Base-by-base conservation (phyloP, 2,329 filamentous ascomycete species). In the Colletotrichum euphorbiae region DNA sequence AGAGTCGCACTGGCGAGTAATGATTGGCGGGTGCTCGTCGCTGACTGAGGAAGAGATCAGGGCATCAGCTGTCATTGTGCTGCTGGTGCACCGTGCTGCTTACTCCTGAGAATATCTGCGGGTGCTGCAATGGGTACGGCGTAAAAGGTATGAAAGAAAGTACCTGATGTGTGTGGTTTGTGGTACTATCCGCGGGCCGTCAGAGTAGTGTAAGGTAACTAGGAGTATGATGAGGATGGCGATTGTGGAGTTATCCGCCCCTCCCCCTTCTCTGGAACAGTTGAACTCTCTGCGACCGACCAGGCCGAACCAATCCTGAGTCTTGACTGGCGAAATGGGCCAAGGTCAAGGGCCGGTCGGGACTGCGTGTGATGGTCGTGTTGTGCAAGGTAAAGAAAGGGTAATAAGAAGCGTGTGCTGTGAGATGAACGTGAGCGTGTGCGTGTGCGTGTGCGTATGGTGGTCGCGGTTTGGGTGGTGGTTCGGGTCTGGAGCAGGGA, bases 21-120 rank as follows among this genome's bases (percentile, higher is more conserved):
- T 69, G 66, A 67, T 65, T 65, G 66, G 66, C 31, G 60, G 7
- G 28, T 46, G n/a, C 17, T n/a, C 17, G 24, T 31, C 31, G 46
- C 48, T 33, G 56, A 42, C 31, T 28, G 33, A 42, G 43, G 36
- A 31, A 24, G 5, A 24, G 24, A 24, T 24, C 24, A 5, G 24
- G 24, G 45, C 31, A 59, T 24, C 46, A 48, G 21, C 24, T 33
- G 42, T 36, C 17, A 15, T 33, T n/a, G 24, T 24, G 50, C 28
- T 17, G 50, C 19, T 21, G 36, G 43, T 31, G 46, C 13, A n/a
- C n/a, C n/a, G n/a, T n/a, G n/a, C n/a, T n/a, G n/a, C n/a, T n/a
- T n/a, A n/a, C n/a, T n/a, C n/a, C n/a, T n/a, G n/a, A n/a, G n/a
- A n/a, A n/a, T n/a, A n/a, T n/a, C n/a, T n/a, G n/a, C n/a, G n/a